These are phyloP conservation scores for Trichopus zeylanicus DNA, from an alignment of 116 monocot species.

Conservation along the genomic window DNA sequence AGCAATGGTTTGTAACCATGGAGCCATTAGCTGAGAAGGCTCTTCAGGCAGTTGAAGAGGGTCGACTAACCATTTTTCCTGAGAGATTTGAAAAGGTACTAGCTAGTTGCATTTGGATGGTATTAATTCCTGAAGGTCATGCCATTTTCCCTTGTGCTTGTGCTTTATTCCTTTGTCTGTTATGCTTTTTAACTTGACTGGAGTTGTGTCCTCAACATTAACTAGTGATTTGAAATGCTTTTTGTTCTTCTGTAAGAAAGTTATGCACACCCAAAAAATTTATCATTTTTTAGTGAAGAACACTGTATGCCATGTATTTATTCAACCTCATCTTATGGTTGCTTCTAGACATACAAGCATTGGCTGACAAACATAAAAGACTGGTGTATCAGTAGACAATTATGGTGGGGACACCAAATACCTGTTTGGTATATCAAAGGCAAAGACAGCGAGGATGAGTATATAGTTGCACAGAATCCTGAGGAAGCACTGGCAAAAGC, in stretches of 20 bases:
- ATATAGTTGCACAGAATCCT: constrained; percentile 76
- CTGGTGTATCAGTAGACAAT: constrained; percentile 98
- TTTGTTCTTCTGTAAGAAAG: too few species aligned
- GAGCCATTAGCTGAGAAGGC: constrained; percentile 94
- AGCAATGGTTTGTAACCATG: constrained; percentile 99
- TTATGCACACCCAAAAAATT: background rate
- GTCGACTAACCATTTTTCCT: constrained; percentile 76
- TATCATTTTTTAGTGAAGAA: background rate
- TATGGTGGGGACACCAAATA: constrained; percentile 99
- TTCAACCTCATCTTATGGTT: constrained; percentile 1
- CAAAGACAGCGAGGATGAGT: constrained; percentile 82
- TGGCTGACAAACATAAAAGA: constrained; percentile 98
- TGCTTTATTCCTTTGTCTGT: background rate
- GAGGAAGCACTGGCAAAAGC: constrained; percentile 76
- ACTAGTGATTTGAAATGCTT: too few species aligned
- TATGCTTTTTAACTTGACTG: background rate
- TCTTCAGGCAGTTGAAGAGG: constrained; percentile 72
- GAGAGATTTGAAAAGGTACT: constrained; percentile 94
- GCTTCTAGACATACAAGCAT: constrained; percentile 75
- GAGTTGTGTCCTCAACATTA: too few species aligned
- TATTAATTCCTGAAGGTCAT: background rate
- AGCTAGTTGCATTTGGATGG: too few species aligned
- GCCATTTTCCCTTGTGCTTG: background rate
- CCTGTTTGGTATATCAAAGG: constrained; percentile 96
- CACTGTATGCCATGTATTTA: background rate